Conservation (phyloP, 805 yeast species). For the Wickerhamiella allomyrinae region DNA sequence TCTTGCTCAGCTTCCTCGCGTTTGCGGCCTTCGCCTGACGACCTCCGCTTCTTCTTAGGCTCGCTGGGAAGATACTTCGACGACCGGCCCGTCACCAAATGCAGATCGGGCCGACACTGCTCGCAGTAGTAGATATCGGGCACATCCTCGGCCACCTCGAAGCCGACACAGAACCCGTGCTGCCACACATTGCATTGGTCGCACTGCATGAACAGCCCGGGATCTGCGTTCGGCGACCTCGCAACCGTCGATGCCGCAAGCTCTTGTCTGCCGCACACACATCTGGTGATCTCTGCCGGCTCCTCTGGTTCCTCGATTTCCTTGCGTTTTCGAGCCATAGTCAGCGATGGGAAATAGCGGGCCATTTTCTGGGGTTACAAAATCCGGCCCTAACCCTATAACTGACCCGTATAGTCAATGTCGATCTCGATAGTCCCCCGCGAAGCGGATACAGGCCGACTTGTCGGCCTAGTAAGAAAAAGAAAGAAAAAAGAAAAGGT, state of each 20-base stretch:
- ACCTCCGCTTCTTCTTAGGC: conserved; percentile 1
- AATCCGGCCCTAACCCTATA: too few species aligned
- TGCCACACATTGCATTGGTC: conserved; percentile 95
- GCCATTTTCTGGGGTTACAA: too few species aligned
- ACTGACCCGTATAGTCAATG: too few species aligned
- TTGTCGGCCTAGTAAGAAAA: too few species aligned
- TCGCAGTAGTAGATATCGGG: conserved; percentile 97
- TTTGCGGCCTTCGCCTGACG: neutral
- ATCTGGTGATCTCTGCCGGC: conserved; percentile 37
- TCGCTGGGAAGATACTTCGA: conserved; percentile 36
- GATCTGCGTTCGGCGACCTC: conserved; percentile 48
- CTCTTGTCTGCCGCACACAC: conserved; percentile 42
- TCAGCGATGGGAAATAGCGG: neutral
- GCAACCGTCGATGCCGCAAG: conserved; percentile 24
- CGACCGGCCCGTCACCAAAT: conserved; percentile 39
- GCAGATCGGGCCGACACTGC: conserved; percentile 73
- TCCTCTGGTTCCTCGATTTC: conserved; percentile 9
- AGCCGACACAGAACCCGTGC: conserved; percentile 91
- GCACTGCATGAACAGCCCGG: conserved; percentile 91
- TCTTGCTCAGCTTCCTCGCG: neutral
- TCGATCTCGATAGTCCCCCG: too few species aligned
- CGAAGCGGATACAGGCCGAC: too few species aligned
- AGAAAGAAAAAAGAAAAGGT: too few species aligned
- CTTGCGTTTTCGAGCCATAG: conserved; percentile 8
- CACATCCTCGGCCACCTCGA: conserved; percentile 53